A percentile compares a stretch with the other conserved stretches of the same genome.
phyloP scores from a whole-genome alignment of 148 eudicot species.

The Rhododendron ovatum region DNA sequence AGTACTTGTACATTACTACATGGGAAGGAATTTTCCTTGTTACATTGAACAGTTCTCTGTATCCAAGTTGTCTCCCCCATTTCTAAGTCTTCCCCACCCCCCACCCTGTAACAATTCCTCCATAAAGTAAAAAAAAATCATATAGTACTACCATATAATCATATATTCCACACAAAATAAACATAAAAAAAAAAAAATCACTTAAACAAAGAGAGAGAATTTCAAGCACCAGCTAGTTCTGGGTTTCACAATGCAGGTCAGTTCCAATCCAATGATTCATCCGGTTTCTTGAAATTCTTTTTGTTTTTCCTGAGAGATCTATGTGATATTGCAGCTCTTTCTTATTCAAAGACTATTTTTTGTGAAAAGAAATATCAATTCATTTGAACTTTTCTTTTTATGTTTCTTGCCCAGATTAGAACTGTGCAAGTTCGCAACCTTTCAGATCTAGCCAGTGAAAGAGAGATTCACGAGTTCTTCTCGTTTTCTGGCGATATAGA shows the following conservation, averaged over 20 bases:
- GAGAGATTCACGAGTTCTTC: slow-evolving; percentile 89
- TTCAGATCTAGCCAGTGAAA: slow-evolving; percentile 91
- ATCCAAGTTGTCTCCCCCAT: not conserved
- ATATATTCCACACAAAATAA: not conserved
- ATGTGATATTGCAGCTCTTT: not conserved
- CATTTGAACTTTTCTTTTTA: not conserved
- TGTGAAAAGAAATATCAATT: no score
- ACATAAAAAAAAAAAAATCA: not conserved
- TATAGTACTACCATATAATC: not conserved
- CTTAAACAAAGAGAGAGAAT: not conserved
- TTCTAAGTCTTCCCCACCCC: not conserved
- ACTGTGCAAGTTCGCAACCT: slow-evolving; percentile 72
- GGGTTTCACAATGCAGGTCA: slow-evolving; percentile 22
- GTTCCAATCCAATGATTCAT: not conserved
- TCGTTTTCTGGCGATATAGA: slow-evolving; percentile 91
- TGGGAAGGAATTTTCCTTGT: not conserved
- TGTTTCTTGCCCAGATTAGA: slow-evolving; percentile 37
- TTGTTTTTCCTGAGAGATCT: not conserved
- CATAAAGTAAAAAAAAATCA: not conserved
- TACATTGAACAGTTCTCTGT: not conserved
- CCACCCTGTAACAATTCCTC: slow-evolving; percentile 2
- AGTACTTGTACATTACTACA: no score
- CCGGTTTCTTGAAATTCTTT: not conserved
- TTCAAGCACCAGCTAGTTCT: not conserved
- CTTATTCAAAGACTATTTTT: not conserved